Conservation (phyloP, 192 early-diverging fungal species). For the Dissophora ornata region DNA sequence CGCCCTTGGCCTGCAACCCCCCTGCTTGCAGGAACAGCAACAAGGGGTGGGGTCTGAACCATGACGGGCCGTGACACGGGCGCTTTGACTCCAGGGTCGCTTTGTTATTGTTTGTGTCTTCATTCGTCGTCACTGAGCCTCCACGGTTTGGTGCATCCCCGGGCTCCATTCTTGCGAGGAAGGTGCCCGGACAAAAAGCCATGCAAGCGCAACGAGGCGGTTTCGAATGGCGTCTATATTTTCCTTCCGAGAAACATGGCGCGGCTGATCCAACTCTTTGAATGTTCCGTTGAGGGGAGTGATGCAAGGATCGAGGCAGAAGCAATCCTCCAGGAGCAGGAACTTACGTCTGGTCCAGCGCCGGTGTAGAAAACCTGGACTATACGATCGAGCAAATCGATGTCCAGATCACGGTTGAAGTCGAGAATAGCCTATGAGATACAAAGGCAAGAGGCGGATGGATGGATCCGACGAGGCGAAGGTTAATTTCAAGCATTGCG, state of each 20-base stretch:
- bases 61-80: background rate
- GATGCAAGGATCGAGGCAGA: too few relatives aligned
- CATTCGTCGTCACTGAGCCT: conserved; percentile 4
- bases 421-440: conserved; percentile 79
- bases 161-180: too few relatives aligned
- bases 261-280: too few relatives aligned
- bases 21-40: too few relatives aligned
- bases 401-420: conserved; percentile 89
- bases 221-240: too few relatives aligned
- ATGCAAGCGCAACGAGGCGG: too few relatives aligned
- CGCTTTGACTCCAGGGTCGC: conserved; percentile 4
- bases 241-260: too few relatives aligned
- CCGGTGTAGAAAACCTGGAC: conserved; percentile 84
- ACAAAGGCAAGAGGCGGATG: background rate
- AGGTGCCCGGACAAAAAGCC: too few relatives aligned
- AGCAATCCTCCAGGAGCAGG: too few relatives aligned
- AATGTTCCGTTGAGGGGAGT: too few relatives aligned
- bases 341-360: conserved; percentile 79
- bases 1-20: background rate
- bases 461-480: background rate
- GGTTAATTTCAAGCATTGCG: background rate
- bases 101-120: conserved; percentile 8
- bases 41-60: too few relatives aligned
- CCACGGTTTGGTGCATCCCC: too few relatives aligned
- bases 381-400: conserved; percentile 88